phyloP scores from a whole-genome alignment of 176 grass and related monocot genomes.

The Areca catechu region DNA sequence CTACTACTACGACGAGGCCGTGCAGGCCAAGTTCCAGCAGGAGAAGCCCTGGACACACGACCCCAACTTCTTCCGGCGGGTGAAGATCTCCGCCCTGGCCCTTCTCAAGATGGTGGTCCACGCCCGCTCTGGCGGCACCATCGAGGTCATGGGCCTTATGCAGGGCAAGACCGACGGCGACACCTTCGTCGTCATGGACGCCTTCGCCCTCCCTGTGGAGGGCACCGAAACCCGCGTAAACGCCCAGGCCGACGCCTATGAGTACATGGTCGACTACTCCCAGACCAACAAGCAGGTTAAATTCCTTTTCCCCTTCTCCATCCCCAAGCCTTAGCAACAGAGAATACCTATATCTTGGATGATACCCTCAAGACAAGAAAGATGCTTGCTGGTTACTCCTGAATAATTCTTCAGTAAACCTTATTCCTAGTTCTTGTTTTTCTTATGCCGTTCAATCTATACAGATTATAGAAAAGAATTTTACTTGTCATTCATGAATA shows the following conservation, averaged over 20 bases:
- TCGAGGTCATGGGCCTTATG: constrained; percentile 98
- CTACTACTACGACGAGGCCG: constrained; percentile 73
- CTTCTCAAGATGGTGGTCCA: constrained; percentile 97
- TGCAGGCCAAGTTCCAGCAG: constrained; percentile 38
- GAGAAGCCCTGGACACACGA: constrained; percentile 76
- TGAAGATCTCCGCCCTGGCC: constrained; percentile 77
- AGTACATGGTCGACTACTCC: constrained; percentile 99
- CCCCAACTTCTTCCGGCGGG: constrained; percentile 64
- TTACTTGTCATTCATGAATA: no score
- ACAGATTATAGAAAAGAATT: no score
- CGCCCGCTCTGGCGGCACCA: constrained; percentile 71
- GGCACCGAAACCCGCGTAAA: constrained; percentile 93
- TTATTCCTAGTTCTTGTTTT: background rate
- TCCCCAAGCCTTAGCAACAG: no score
- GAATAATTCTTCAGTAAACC: background rate
- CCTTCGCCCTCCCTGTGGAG: constrained; percentile 91
- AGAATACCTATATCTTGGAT: no score
- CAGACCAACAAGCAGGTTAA: constrained; percentile 88
- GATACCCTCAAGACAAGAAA: no score
- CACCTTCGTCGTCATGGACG: constrained; percentile 90
- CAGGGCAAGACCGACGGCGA: constrained; percentile 96
- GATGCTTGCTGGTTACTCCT: no score
- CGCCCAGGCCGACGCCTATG: constrained; percentile 79
- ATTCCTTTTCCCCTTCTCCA: background rate
- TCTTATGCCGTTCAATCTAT: no score